Conservation (phyloP, 352 stramenopile species). For the Pythium aquatile region DNA sequence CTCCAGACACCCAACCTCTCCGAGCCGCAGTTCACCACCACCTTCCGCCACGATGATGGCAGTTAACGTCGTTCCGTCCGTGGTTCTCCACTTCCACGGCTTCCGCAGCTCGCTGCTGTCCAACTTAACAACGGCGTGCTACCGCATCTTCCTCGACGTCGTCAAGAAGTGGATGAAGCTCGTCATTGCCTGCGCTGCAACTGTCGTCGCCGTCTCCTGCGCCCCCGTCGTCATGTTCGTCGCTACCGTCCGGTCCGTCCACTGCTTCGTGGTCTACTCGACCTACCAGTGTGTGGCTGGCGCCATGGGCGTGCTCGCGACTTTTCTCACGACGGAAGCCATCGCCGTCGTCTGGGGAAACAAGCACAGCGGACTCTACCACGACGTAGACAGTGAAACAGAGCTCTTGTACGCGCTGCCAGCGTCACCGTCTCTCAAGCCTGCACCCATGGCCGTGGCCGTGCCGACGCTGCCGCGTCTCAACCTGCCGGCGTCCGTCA, state of each 20-base stretch:
- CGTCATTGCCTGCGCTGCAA: slow-evolving; percentile 22
- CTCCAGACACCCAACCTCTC: slow-evolving; percentile 1
- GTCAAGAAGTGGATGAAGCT: slow-evolving; percentile 30
- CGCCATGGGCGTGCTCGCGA: not conserved
- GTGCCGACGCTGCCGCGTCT: slow-evolving; percentile 33
- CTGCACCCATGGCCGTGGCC: slow-evolving; percentile 7
- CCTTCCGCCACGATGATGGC: slow-evolving; percentile 27
- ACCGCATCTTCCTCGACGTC: slow-evolving; percentile 27
- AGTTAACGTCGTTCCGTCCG: slow-evolving; percentile 35
- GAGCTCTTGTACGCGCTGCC: not conserved
- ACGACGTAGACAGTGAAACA: slow-evolving; percentile 17
- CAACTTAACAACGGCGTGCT: slow-evolving; percentile 27
- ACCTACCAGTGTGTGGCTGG: not conserved
- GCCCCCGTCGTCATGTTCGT: slow-evolving; percentile 32
- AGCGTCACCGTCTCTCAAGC: slow-evolving; percentile 26
- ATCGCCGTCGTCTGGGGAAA: slow-evolving; percentile 14
- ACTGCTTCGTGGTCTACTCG: not conserved
- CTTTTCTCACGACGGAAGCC: slow-evolving; percentile 15
- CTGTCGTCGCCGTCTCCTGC: slow-evolving; percentile 22
- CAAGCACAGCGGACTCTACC: slow-evolving; percentile 22
- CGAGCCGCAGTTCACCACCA: not conserved
- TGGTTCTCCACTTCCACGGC: slow-evolving; percentile 67
- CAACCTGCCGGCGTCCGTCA: slow-evolving; percentile 9
- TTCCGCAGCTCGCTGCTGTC: slow-evolving; percentile 36
- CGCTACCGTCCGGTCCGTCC: not conserved